A percentile compares a stretch with the other conserved stretches of the same genome.
phyloP scores from a whole-genome alignment of 1,284 basidiomycete genomes.

The Bondarzewia mesenterica region DNA sequence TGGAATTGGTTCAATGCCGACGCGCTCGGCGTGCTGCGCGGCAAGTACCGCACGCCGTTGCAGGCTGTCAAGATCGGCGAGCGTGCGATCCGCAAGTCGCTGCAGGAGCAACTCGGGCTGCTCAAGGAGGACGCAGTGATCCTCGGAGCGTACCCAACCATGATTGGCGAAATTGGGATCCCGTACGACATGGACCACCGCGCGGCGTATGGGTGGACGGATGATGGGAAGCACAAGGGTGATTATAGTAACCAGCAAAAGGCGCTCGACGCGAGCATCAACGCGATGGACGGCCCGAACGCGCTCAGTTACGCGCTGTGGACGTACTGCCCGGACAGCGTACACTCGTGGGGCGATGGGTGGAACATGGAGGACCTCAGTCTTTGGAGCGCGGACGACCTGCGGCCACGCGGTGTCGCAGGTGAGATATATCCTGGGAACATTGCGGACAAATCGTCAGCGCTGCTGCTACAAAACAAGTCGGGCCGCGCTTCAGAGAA shows the following conservation, averaged over 20 bases:
- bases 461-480: constrained; percentile 20
- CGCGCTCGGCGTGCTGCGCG: constrained; percentile 82
- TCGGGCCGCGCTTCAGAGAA: neutral
- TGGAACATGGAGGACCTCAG: constrained; percentile 98
- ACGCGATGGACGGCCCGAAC: constrained; percentile 83
- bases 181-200: constrained; percentile 90
- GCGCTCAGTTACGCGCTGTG: constrained; percentile 82
- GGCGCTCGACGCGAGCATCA: constrained; percentile 89
- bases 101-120: constrained; percentile 81
- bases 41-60: constrained; percentile 71
- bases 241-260: constrained; percentile 78
- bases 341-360: constrained; percentile 87
- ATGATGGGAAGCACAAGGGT: constrained; percentile 66
- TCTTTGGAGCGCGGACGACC: constrained; percentile 79
- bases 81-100: constrained; percentile 69
- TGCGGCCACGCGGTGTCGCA: constrained; percentile 25
- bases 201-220: constrained; percentile 76
- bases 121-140: constrained; percentile 68
- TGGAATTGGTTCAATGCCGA: constrained; percentile 99
- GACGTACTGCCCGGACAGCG: constrained; percentile 81
- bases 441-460: constrained; percentile 21
- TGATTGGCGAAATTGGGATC: constrained; percentile 94
- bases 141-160: constrained; percentile 76
- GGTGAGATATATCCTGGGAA: constrained; percentile 16
- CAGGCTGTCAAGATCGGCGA: constrained; percentile 77